A percentile compares a stretch with the other conserved stretches of the same genome.
Conservation (phyloP, 1,284 basidiomycete species). For the Papiliotrema laurentii region DNA sequence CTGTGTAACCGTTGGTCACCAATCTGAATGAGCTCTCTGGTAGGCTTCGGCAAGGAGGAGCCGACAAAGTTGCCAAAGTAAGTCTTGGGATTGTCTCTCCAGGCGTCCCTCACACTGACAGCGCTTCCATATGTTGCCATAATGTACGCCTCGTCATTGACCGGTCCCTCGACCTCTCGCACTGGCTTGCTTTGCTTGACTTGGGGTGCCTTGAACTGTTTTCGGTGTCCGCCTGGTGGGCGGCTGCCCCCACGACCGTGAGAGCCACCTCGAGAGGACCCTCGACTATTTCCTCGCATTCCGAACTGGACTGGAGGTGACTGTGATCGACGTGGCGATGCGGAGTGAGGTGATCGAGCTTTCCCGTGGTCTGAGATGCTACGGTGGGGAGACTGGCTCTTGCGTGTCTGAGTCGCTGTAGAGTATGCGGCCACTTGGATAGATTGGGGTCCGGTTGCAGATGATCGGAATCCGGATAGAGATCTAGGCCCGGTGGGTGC, state of each 20-base stretch:
- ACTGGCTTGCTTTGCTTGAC: too few relatives aligned
- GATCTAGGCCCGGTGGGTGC: slow-evolving; percentile 5
- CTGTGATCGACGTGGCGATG: too few relatives aligned
- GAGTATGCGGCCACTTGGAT: background rate
- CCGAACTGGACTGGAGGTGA: too few relatives aligned
- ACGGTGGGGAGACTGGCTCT: too few relatives aligned
- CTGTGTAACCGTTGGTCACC: background rate
- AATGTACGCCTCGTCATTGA: background rate
- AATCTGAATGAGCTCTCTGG: background rate
- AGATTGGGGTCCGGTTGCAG: background rate
- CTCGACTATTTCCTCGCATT: too few relatives aligned
- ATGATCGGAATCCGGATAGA: background rate
- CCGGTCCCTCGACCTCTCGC: background rate
- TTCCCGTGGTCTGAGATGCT: background rate
- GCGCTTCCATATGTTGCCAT: background rate
- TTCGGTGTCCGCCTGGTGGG: too few relatives aligned
- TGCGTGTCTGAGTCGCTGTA: background rate
- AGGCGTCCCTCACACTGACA: background rate
- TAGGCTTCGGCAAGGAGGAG: background rate
- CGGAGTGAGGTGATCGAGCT: too few relatives aligned
- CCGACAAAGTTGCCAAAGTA: background rate
- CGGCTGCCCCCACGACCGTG: too few relatives aligned
- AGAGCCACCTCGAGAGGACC: background rate
- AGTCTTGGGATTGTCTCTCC: background rate
- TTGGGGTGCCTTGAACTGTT: too few relatives aligned